Evolutionary conservation across 2,329 filamentous ascomycete species (phyloP), one percentile per base, ranked within the genome.

Genomic region (Hypoxylon sp.): DNA sequence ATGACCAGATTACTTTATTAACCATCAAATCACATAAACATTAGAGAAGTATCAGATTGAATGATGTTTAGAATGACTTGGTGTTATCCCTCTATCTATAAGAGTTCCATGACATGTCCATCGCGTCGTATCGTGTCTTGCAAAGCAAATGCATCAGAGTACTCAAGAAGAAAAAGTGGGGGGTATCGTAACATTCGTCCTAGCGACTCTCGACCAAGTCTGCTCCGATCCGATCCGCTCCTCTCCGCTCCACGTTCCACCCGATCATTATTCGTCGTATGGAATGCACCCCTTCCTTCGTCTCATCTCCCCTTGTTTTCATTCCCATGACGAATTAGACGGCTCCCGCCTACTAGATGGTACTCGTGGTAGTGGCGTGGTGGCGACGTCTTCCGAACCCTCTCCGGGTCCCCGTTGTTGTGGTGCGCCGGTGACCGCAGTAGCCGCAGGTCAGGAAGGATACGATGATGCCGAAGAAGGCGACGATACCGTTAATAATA

Each of bases 401-500:
- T 17, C 68, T 58, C 22, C 72, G 53, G 54, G 31, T 64, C 14
- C 65, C 62, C 35, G 61, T 63, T 31, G 60, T 73, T 9, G 50
- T 56, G 2, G 68, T 39, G 1, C 75, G 66, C 17, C 65, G 70
- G 29, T 70, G 71, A 5, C 69, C 55, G 76, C 80, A 83, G 75
- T 77, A 80, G 70, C 86, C 85, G 77, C 86, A 88, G 56, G 86
- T 88, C 58, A 93, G 79, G 83, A 87, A 92, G 70, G 84, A 84
- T 79, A 93, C 87, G 78, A 93, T 83, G 79, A 91, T 88, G 78
- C 87, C 85, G 80, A 89, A 84, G 80, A 92, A 84, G 64, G 84
- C 80, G 69, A 92, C 88, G 75, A 93, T 80, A 75, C 88, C 91
- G 78, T 85, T 85, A 79, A 93, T 87, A 77, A 93, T 90, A 74